Base-by-base conservation (phyloP, 2,329 filamentous ascomycete genomes). In the Fonsecaea nubica region DNA sequence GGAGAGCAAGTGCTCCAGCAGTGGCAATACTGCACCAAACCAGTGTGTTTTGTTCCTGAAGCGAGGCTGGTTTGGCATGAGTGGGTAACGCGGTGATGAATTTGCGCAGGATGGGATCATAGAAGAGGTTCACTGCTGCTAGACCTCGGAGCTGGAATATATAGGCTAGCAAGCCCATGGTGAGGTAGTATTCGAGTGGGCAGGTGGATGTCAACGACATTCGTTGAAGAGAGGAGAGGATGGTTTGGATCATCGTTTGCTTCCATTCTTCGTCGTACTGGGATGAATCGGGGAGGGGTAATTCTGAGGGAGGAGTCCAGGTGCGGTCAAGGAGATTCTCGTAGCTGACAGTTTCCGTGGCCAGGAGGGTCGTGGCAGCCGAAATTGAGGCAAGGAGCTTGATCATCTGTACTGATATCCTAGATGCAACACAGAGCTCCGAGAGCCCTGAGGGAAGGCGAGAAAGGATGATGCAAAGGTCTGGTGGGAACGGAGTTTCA, bases 171-270 rank as follows among this genome's bases (percentile, higher is more conserved):
- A 72, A 60, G 13, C 71, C 71, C 32, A 58, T 66, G 0, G 63
- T 67, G 10, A 72, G 33, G 35, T 66, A 65, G 36, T 36, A 60
- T 54, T 72, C 71, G 25, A 69, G 38, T 12, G 63, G 50, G 12
- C 50, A 32, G 2, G 50, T 59, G n/a, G 66, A 42, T 13, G 54
- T 71, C 12, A 71, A 58, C 8, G 58, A 67, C 65, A 72, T 63
- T 35, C 71, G 69, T 32, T 69, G 71, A 15, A 72, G 65, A 32
- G 68, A 71, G 4, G 69, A 70, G 8, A 71, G 59, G 9, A 72
- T 60, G 3, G 62, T 66, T 42, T 71, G 66, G 4, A 65, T 63
- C 62, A 63, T 62, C 8, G 50, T 36, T 48, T 60, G 60, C 21
- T 61, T 69, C 32, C 66, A 45, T 35, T 59, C 59, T 35, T 65